These are phyloP conservation scores for Colletotrichum magnum DNA, from an alignment of 2,329 filamentous ascomycete species.

Conservation along the genomic window DNA sequence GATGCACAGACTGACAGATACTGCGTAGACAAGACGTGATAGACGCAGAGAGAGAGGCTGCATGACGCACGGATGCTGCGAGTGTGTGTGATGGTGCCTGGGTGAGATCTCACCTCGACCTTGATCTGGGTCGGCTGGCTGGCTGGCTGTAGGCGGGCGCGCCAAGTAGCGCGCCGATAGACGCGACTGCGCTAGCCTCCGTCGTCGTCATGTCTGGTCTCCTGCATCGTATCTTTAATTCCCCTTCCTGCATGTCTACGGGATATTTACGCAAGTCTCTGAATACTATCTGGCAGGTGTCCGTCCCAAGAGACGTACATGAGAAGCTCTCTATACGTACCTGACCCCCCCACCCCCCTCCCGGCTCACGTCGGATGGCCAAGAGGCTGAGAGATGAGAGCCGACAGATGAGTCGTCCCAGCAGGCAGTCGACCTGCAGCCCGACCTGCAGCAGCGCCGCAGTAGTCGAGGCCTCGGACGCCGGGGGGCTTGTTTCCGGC, in stretches of 20 bases:
- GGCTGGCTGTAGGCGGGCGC: constrained; percentile 19
- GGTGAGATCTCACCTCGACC: not conserved
- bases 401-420: constrained; percentile 19
- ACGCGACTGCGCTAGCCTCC: constrained; percentile 2
- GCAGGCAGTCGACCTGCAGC: constrained; percentile 10
- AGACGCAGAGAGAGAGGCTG: not conserved
- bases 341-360: too few species aligned
- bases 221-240: not conserved
- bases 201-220: too few species aligned
- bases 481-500: constrained; percentile 10
- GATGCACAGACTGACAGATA: constrained; percentile 26
- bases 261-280: too few species aligned
- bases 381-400: not conserved
- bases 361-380: not conserved
- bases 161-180: constrained; percentile 27
- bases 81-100: not conserved
- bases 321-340: too few species aligned
- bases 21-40: constrained; percentile 1
- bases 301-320: too few species aligned
- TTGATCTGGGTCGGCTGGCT: too few species aligned
- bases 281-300: too few species aligned
- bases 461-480: not conserved
- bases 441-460: constrained; percentile 24
- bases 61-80: constrained; percentile 17
- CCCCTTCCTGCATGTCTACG: not conserved